Conservation (phyloP, 2,329 filamentous ascomycete species). For the Fusarium ramigenum region DNA sequence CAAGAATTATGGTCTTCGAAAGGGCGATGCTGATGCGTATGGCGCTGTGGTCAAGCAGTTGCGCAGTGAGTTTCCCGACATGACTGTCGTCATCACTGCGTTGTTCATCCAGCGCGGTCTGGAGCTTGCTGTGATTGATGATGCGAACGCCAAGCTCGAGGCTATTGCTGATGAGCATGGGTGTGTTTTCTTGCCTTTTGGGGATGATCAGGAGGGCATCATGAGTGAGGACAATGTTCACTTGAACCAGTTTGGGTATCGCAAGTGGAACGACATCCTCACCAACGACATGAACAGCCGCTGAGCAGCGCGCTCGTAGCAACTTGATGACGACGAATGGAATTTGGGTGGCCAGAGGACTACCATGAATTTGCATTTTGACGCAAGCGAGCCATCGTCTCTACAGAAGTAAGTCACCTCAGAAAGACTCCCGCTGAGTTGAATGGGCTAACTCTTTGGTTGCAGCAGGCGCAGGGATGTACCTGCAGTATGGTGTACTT, state of each 20-base stretch:
- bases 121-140: not conserved
- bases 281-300: not conserved
- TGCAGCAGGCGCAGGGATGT: rapidly evolving
- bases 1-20: not conserved
- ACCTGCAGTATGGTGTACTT: rapidly evolving
- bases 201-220: not conserved
- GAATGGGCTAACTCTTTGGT: rapidly evolving
- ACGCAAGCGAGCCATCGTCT: not conserved
- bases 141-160: not conserved
- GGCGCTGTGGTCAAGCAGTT: not conserved
- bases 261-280: not conserved
- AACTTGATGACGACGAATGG: not conserved
- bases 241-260: not conserved
- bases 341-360: too few species aligned
- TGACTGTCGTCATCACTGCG: not conserved
- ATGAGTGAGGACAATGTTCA: conserved; percentile 12
- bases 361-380: not conserved
- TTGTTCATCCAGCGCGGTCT: not conserved
- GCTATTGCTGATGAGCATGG: not conserved
- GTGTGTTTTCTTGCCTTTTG: not conserved
- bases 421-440: too few species aligned
- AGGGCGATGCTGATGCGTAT: not conserved
- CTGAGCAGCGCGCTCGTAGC: rapidly evolving
- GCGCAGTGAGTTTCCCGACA: not conserved
- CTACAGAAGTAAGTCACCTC: rapidly evolving